Conservation (phyloP, 345 rosid genomes). For the Brassica rapa region DNA sequence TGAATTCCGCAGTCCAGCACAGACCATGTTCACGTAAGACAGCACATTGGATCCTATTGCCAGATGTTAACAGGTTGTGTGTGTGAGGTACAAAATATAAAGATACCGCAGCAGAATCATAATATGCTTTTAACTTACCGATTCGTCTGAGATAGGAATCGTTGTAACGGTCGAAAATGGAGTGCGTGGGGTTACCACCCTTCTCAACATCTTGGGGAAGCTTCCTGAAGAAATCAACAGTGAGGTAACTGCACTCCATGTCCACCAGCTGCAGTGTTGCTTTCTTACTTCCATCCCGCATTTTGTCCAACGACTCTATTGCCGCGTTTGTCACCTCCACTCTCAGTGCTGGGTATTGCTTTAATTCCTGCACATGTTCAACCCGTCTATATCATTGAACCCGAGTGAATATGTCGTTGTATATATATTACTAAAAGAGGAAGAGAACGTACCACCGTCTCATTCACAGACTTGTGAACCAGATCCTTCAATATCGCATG, state of each 20-base stretch:
- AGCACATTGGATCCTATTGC: constrained; percentile 81
- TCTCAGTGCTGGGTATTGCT: constrained; percentile 96
- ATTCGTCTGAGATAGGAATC: constrained; percentile 90
- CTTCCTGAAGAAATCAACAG: constrained; percentile 95
- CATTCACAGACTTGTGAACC: constrained; percentile 89
- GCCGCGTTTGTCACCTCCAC: constrained; percentile 94
- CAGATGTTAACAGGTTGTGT: constrained; percentile 2
- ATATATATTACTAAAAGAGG: constrained; percentile 1
- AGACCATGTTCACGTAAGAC: constrained; percentile 93
- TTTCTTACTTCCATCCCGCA: constrained; percentile 89
- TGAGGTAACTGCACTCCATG: constrained; percentile 92
- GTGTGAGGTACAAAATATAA: neutral
- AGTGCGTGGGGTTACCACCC: constrained; percentile 97
- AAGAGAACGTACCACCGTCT: constrained; percentile 69
- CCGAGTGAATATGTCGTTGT: neutral
- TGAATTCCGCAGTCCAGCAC: constrained; percentile 81
- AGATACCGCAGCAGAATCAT: neutral
- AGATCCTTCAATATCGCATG: constrained; percentile 90
- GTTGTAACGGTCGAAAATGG: constrained; percentile 93
- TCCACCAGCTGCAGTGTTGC: constrained; percentile 92
- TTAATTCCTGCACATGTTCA: constrained; percentile 70
- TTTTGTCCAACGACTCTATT: constrained; percentile 80
- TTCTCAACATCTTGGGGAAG: constrained; percentile 98
- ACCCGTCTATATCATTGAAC: constrained; percentile 8
- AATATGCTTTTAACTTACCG: constrained; percentile 52